Conservation (phyloP, 345 rosid species). For the Euphorbia tirucalli region DNA sequence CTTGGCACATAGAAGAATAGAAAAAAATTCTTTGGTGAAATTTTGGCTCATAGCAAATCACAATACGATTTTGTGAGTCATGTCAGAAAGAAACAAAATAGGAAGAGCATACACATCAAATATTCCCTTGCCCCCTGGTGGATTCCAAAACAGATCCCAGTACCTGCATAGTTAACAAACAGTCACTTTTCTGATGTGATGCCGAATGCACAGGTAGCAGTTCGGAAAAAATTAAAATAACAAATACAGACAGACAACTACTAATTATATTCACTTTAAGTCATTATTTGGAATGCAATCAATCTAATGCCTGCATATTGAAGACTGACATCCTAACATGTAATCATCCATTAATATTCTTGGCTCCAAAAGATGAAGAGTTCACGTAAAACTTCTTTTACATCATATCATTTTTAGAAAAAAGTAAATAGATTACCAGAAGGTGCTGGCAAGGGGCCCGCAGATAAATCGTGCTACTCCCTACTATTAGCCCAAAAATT, state of each 20-base stretch:
- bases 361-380: not conserved
- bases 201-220: slow-evolving; percentile 1
- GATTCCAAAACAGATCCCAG: slow-evolving; percentile 32
- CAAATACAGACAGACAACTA: not conserved
- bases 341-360: not conserved
- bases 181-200: slow-evolving; percentile 7
- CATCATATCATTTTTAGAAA: not conserved
- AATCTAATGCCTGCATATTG: not conserved
- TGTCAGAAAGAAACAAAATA: not conserved
- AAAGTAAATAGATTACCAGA: not conserved
- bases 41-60: slow-evolving; percentile 7
- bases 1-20: not conserved
- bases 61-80: not conserved
- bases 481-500: not conserved
- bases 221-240: not conserved
- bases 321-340: not conserved
- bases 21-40: not conserved
- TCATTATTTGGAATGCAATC: slow-evolving; percentile 3
- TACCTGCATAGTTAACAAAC: slow-evolving; percentile 16
- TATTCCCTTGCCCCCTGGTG: slow-evolving; percentile 30
- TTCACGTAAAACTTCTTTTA: not conserved
- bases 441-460: not conserved
- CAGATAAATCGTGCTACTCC: not conserved
- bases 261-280: not conserved
- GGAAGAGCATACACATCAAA: slow-evolving; percentile 28